Evolutionary conservation across 768 basidiomycete species (phyloP), one percentile per base, ranked within the genome.

Genomic region (Tylopilus vinaceipallidus): DNA sequence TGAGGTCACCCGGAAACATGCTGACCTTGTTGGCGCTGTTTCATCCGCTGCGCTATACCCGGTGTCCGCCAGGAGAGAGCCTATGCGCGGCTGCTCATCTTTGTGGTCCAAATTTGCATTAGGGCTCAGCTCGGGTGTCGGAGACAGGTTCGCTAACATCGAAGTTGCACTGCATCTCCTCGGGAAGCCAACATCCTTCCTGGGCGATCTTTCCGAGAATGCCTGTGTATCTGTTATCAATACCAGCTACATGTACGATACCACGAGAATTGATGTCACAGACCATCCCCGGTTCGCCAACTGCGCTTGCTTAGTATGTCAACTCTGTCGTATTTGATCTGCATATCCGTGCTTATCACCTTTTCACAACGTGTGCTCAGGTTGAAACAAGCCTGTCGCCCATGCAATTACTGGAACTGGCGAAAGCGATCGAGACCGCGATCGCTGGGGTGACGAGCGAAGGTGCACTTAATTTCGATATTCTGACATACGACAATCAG

Each of bases 181-280:
- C 5, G 88, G 91, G 60, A 60, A 67, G 12, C 80, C 79, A 0
- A 54, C 56, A 23, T 56, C 61, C 12, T 49, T 73, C 11, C 38
- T 74, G 12, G 17, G 20, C 1, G 58, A 57, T 27, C 36, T 63
- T 0, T 50, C 55, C 43, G 55, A 45, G 12, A 53, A 66, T 27
- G 66, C 65, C 0, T 57, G 57, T 23, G 65, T 76, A 2, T 61
- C 60, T 14, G 73, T 95, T 24, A 67, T 84, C 19, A 77, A 90
- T 58, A 94, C 91, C 1, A 93, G 91, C 62, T 90, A 93, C 69
- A 64, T 98, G 72, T 98, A 98, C 64, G 88, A 98, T 69, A 94
- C 88, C 17, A 76, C 85, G 11, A 91, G 97, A 0, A 98, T 99
- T 97, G 98, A 99, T 64, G 87, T 95, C 36, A 81, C 81, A 11